phyloP scores from a whole-genome alignment of 768 basidiomycete species.

The Suillus alpinus region DNA sequence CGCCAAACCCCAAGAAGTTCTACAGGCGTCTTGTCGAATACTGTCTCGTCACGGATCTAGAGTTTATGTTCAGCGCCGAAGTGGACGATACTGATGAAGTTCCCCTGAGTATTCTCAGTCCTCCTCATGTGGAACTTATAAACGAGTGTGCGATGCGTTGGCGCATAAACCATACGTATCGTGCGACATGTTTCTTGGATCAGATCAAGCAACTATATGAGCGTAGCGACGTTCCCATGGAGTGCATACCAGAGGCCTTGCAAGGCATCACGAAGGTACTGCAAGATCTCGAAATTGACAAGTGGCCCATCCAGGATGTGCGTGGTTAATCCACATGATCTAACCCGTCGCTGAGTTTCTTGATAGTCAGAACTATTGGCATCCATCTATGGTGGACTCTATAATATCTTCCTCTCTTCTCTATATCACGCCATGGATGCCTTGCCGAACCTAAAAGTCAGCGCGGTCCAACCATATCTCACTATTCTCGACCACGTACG shows the following conservation, averaged over 20 bases:
- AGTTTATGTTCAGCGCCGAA: slow-evolving; percentile 84
- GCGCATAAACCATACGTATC: slow-evolving; percentile 80
- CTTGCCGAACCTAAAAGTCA: slow-evolving; percentile 68
- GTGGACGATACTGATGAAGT: slow-evolving; percentile 97
- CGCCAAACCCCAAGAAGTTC: slow-evolving; percentile 80
- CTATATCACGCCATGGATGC: slow-evolving; percentile 83
- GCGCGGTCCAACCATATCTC: slow-evolving; percentile 65
- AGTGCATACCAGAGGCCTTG: slow-evolving; percentile 91
- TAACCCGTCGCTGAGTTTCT: slow-evolving; percentile 6
- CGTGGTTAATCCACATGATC: slow-evolving; percentile 30
- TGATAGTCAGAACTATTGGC: slow-evolving; percentile 65
- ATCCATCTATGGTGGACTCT: slow-evolving; percentile 66
- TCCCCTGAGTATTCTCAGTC: slow-evolving; percentile 84
- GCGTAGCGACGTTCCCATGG: slow-evolving; percentile 86
- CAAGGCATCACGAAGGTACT: slow-evolving; percentile 68
- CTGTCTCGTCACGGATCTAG: slow-evolving; percentile 82
- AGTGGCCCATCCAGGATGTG: slow-evolving; percentile 84
- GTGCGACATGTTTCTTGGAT: slow-evolving; percentile 78
- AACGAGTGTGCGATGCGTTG: slow-evolving; percentile 87
- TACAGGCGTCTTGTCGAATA: slow-evolving; percentile 83
- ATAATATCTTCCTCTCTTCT: slow-evolving; percentile 82
- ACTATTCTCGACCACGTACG: slow-evolving; percentile 68
- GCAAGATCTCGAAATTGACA: slow-evolving; percentile 64
- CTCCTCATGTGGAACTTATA: slow-evolving; percentile 75
- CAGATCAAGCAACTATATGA: slow-evolving; percentile 86